These are phyloP conservation scores for Rhodomyrtus psidioides DNA, from an alignment of 441 rosid species.

Conservation along the genomic window DNA sequence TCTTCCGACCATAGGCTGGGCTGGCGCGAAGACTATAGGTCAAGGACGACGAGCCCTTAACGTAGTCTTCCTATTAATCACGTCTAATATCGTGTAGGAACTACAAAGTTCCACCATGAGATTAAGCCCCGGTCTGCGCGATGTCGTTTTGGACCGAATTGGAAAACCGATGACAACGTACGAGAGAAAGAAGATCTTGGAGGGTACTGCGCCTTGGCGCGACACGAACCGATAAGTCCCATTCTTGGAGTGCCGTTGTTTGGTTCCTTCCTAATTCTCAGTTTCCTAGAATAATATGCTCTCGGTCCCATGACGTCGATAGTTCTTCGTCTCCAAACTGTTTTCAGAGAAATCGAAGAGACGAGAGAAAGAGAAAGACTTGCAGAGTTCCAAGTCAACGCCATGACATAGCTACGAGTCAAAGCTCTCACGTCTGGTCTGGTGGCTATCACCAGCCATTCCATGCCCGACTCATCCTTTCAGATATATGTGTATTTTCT, in stretches of 20 bases:
- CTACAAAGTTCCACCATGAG: neutral
- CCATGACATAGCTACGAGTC: neutral
- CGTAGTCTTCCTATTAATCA: neutral
- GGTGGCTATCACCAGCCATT: neutral
- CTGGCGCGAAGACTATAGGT: neutral
- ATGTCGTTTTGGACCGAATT: neutral
- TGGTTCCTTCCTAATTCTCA: neutral
- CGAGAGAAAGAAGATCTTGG: neutral
- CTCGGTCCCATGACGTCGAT: neutral
- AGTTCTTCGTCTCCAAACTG: neutral
- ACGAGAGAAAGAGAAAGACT: neutral
- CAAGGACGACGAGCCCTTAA: neutral
- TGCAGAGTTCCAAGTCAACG: neutral
- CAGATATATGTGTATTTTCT: neutral
- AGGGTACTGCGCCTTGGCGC: neutral
- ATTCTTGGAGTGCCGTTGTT: neutral
- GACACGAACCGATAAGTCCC: neutral
- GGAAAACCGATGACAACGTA: neutral
- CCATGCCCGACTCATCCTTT: neutral
- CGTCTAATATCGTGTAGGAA: neutral
- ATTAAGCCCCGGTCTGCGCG: neutral
- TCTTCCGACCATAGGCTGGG: neutral
- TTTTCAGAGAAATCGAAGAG: neutral
- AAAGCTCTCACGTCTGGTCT: neutral
- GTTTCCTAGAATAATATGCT: neutral